Evolutionary conservation across 345 rosid genomes (phyloP), one percentile per base, ranked within the genome.

Genomic region (Ailanthus altissimus): DNA sequence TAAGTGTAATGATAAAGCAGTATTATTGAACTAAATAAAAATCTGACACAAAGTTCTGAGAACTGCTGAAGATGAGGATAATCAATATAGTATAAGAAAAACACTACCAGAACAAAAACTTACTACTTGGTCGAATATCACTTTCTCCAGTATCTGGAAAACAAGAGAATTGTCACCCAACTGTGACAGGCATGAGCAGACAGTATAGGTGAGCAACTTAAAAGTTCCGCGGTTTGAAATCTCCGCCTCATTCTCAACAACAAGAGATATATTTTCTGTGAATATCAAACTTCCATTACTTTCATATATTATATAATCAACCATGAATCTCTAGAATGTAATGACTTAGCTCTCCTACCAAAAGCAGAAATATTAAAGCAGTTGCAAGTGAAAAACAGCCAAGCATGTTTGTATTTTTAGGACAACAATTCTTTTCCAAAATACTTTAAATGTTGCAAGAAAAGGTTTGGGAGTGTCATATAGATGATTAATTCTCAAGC

Each of bases 101-200:
- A 51, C 43, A 51, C 21, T 20, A 49, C 18, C 45, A 61, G n/a
- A 47, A 28, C 46, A 56, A 57, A 75, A 32, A 88, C 94, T 88
- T 78, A 95, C 98, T n/a, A 89, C 76, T 70, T 86, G 92, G 76
- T 87, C 86, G 23, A 87, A 63, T 59, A 90, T 74, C 57, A 67
- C 76, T 83, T 79, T 84, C 87, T 95, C 90, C 40, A 92, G 67
- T 60, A 90, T 80, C 76, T 56, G 83, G 57, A 93, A 85, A 79
- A 95, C 87, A 69, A 86, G 84, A 74, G 83, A 86, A 56, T 83
- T 62, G 72, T 92, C 97, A 75, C 99, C 99, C 77, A 92, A 85
- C 78, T 80, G 84, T 25, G 84, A 86, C 82, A 95, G 81, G 84
- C 73, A 86, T 0, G 86, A 82, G 82, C 89, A 89, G 74, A 89